phyloP scores from a whole-genome alignment of 768 basidiomycete species.

The Leucocoprinus birnbaumii region DNA sequence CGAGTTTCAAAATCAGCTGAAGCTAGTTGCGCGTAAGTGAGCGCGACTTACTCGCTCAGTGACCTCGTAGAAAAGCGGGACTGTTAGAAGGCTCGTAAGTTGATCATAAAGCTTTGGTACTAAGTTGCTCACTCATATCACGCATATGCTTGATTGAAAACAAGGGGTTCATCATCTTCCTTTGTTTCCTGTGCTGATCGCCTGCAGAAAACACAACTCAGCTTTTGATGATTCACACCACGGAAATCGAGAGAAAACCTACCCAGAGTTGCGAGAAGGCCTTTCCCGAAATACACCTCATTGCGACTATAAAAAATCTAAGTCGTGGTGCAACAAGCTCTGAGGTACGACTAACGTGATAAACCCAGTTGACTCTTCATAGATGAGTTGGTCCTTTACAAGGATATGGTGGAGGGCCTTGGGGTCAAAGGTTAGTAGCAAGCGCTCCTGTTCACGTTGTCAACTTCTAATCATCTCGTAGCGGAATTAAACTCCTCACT shows the following conservation, averaged over 20 bases:
- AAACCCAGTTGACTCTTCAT: slow-evolving; percentile 23
- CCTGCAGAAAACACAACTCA: neutral
- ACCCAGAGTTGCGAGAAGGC: slow-evolving; percentile 21
- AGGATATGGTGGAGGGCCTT: slow-evolving; percentile 42
- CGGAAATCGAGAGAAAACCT: neutral
- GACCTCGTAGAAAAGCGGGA: slow-evolving; percentile 35
- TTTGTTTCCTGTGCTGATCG: slow-evolving; percentile 20
- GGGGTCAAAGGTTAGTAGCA: slow-evolving; percentile 29
- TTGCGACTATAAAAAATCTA: slow-evolving; percentile 13
- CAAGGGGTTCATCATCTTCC: slow-evolving; percentile 35
- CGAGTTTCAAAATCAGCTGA: neutral
- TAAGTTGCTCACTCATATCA: slow-evolving; percentile 24
- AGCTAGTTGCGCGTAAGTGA: no score
- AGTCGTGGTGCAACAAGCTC: no score
- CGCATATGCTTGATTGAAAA: slow-evolving; percentile 32
- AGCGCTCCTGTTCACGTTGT: neutral
- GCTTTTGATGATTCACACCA: neutral
- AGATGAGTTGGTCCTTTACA: slow-evolving; percentile 34
- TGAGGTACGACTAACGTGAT: slow-evolving; percentile 16
- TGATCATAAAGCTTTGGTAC: neutral
- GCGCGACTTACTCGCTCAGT: slow-evolving; percentile 22
- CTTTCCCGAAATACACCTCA: slow-evolving; percentile 19
- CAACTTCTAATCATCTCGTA: neutral
- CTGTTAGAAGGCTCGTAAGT: slow-evolving; percentile 15
- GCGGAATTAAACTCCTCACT: slow-evolving; percentile 16